A percentile compares a stretch with the other conserved stretches of the same genome.
phyloP scores from a whole-genome alignment of 1,284 basidiomycete species.

The Sphaerobolus stellatus region DNA sequence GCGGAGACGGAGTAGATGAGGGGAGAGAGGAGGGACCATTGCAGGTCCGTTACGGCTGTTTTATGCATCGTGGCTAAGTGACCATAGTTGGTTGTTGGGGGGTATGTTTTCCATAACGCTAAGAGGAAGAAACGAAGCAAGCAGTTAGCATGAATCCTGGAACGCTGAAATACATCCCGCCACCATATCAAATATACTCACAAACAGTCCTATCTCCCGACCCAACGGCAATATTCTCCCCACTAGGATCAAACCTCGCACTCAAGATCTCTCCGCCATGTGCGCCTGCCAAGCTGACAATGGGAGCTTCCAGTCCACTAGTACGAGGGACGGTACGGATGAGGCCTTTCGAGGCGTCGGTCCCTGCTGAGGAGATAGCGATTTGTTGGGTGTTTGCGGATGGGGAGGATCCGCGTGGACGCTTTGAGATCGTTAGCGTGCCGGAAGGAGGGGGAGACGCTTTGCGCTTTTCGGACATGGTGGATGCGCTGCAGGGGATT shows the following conservation, averaged over 20 bases:
- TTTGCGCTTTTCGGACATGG: slow-evolving; percentile 46
- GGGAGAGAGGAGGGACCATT: slow-evolving; percentile 74
- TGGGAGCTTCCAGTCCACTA: slow-evolving; percentile 76
- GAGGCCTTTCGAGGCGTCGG: slow-evolving; percentile 71
- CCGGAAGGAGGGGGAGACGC: slow-evolving; percentile 54
- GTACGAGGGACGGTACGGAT: slow-evolving; percentile 77
- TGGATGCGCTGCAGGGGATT: not conserved
- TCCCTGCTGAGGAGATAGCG: slow-evolving; percentile 67
- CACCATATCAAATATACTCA: slow-evolving; percentile 39
- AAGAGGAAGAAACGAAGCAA: slow-evolving; percentile 3
- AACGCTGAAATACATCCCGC: not conserved
- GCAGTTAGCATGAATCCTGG: slow-evolving; percentile 5
- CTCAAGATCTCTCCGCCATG: slow-evolving; percentile 77
- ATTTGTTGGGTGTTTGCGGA: slow-evolving; percentile 58
- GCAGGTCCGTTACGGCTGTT: slow-evolving; percentile 76
- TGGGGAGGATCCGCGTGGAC: slow-evolving; percentile 61
- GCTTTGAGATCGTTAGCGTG: slow-evolving; percentile 52
- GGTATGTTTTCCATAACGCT: slow-evolving; percentile 81
- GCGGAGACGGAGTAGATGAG: slow-evolving; percentile 79
- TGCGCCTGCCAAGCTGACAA: slow-evolving; percentile 73
- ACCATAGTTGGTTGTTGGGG: slow-evolving; percentile 82
- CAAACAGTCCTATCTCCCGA: slow-evolving; percentile 79
- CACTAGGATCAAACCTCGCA: slow-evolving; percentile 78
- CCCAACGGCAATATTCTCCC: slow-evolving; percentile 80
- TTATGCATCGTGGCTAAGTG: slow-evolving; percentile 72